Conservation (phyloP, 2,329 filamentous ascomycete species). For the Beauveria australis region DNA sequence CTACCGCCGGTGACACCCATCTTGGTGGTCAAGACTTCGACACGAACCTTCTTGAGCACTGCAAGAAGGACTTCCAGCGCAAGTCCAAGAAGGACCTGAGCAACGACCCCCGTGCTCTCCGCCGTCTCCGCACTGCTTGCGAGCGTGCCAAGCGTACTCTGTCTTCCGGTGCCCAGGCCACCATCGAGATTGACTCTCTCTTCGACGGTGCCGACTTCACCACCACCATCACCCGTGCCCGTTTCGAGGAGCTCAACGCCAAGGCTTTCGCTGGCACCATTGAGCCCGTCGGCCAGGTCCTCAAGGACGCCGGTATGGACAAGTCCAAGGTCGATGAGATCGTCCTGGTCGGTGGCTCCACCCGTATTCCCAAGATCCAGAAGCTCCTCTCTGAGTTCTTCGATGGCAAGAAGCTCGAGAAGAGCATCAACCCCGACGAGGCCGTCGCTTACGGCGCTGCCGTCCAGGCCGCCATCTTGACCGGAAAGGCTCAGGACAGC, state of each 20-base stretch:
- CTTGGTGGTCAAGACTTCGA: constrained; percentile 98
- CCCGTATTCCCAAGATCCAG: constrained; percentile 98
- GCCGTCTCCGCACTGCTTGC: constrained; percentile 93
- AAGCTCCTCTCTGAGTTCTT: constrained; percentile 94
- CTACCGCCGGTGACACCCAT: constrained; percentile 94
- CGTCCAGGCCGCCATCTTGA: constrained; percentile 96
- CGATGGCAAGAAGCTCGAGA: constrained; percentile 89
- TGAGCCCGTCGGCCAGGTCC: constrained; percentile 96
- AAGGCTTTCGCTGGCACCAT: constrained; percentile 99
- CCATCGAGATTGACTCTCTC: constrained; percentile 96
- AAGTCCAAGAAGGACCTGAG: constrained; percentile 94
- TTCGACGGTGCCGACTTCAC: constrained; percentile 96
- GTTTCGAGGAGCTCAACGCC: constrained; percentile 98
- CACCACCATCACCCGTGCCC: constrained; percentile 94
- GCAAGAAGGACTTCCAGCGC: constrained; percentile 89
- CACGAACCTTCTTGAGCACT: constrained; percentile 89
- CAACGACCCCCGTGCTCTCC: constrained; percentile 82
- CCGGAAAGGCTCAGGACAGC: constrained; percentile 91
- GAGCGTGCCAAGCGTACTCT: constrained; percentile 99
- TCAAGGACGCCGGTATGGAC: constrained; percentile 96
- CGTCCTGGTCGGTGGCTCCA: constrained; percentile 95
- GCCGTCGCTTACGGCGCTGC: constrained; percentile 97
- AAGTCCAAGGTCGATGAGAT: constrained; percentile 94
- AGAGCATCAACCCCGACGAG: constrained; percentile 99
- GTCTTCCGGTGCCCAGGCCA: constrained; percentile 85